These are phyloP conservation scores for Sphagnum contortum DNA, from an alignment of 225 moss, liverwort and hornwort genomes.

Conservation along the genomic window DNA sequence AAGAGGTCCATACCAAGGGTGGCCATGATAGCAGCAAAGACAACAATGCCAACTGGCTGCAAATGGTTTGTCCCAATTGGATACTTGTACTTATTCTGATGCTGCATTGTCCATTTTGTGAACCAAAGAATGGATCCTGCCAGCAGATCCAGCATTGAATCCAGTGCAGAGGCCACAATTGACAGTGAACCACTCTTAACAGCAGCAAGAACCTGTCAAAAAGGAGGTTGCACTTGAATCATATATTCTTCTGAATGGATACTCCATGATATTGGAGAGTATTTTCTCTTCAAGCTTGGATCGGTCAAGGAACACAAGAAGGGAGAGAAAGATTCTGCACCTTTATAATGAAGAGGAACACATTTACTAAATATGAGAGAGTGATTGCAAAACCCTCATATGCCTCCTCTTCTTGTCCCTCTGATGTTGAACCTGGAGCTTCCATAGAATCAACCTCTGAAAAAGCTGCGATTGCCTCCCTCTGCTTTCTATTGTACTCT, in stretches of 20 bases:
- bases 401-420: constrained; percentile 14
- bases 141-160: constrained; percentile 62
- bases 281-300: too few species aligned
- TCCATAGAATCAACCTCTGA: constrained; percentile 45
- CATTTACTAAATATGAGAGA: constrained; percentile 41
- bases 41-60: constrained; percentile 69
- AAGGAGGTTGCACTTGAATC: not conserved
- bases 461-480: constrained; percentile 46
- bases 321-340: constrained; percentile 1
- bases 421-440: not conserved
- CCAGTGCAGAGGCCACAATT: constrained; percentile 67
- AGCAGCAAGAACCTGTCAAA: constrained; percentile 34
- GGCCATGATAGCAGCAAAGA: constrained; percentile 78
- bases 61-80: constrained; percentile 65
- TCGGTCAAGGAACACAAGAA: too few species aligned
- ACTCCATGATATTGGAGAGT: too few species aligned
- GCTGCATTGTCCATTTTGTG: constrained; percentile 50
- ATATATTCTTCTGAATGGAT: too few species aligned
- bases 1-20: constrained; percentile 37
- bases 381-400: constrained; percentile 40
- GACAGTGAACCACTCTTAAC: constrained; percentile 48
- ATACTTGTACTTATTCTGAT: constrained; percentile 49
- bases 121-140: constrained; percentile 72
- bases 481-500: constrained; percentile 61
- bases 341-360: constrained; percentile 56